These are phyloP conservation scores for Chrysanthemum lavandulifolium DNA, from an alignment of 129 eudicot genomes.

Conservation along the genomic window DNA sequence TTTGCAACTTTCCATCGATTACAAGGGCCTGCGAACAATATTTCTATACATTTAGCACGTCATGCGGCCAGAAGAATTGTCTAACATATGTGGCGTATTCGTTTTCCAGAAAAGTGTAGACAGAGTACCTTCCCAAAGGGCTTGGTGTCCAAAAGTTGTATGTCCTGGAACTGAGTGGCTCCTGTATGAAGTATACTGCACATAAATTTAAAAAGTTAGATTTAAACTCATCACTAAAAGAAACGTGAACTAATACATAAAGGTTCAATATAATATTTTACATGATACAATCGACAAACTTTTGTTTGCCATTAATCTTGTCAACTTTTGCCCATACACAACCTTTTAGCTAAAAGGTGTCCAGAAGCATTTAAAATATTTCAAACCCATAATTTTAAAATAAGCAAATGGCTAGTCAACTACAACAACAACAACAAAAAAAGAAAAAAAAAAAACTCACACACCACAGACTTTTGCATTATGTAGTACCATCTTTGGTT, in stretches of 20 bases:
- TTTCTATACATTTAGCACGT: not conserved
- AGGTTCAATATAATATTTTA: too few relatives aligned
- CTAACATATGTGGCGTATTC: too few relatives aligned
- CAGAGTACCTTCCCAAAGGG: conserved; percentile 80
- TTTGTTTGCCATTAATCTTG: conserved; percentile 23
- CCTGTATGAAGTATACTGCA: conserved; percentile 83
- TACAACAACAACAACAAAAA: not conserved
- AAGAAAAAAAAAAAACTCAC: too few relatives aligned
- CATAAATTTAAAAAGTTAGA: not conserved
- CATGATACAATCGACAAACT: not conserved
- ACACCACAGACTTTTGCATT: too few relatives aligned
- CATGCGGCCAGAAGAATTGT: too few relatives aligned
- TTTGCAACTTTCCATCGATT: conserved; percentile 97
- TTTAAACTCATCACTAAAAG: too few relatives aligned
- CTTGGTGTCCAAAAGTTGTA: conserved; percentile 87
- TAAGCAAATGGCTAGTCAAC: too few relatives aligned
- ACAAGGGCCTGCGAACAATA: conserved; percentile 57
- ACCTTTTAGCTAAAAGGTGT: conserved; percentile 32
- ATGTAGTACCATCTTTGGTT: too few relatives aligned
- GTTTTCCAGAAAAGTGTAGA: not conserved
- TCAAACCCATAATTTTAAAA: too few relatives aligned
- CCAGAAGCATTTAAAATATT: not conserved
- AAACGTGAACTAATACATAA: too few relatives aligned
- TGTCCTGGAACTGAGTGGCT: conserved; percentile 85
- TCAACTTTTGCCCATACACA: conserved; percentile 33